phyloP scores from a whole-genome alignment of 208 protist genomes.

The Trypanosoma vivax region DNA sequence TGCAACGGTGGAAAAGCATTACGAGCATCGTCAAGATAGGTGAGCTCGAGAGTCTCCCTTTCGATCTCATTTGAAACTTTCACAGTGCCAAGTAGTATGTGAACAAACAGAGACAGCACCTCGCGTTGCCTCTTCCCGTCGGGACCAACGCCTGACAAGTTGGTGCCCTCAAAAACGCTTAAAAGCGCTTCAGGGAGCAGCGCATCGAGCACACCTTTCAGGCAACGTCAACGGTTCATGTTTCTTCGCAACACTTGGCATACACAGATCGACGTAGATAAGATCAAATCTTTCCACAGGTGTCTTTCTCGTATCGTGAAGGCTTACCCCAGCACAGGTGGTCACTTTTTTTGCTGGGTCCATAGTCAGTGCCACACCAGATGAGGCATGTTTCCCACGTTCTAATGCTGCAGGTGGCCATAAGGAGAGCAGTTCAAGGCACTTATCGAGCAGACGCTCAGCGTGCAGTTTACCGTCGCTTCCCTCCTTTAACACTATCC shows the following conservation, averaged over 20 bases:
- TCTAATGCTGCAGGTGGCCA: conserved; percentile 21
- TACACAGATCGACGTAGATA: conserved; percentile 66
- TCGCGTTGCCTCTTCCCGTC: conserved; percentile 18
- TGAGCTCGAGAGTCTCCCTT: conserved; percentile 56
- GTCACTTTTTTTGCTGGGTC: conserved; percentile 16
- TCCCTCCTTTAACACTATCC: conserved; percentile 34
- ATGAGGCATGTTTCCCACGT: not conserved
- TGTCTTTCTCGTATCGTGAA: conserved; percentile 43
- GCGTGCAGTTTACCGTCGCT: conserved; percentile 39
- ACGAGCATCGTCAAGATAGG: conserved; percentile 65
- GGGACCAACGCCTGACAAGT: conserved; percentile 31
- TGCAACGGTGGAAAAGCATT: conserved; percentile 39
- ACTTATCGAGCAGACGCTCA: conserved; percentile 62
- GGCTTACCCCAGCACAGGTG: conserved; percentile 34
- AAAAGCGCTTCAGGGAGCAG: conserved; percentile 58
- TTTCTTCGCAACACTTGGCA: conserved; percentile 34
- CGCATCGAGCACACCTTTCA: conserved; percentile 61
- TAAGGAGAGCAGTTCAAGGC: conserved; percentile 59
- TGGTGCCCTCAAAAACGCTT: conserved; percentile 54
- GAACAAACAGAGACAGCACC: conserved; percentile 35
- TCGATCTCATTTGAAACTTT: conserved; percentile 27
- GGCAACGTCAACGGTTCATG: conserved; percentile 33
- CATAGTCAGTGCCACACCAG: conserved; percentile 4
- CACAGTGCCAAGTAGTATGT: conserved; percentile 47
- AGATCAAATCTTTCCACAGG: conserved; percentile 70